Evolutionary conservation across 2,329 filamentous ascomycete species (phyloP).

Genomic region (Volutella citrinella): DNA sequence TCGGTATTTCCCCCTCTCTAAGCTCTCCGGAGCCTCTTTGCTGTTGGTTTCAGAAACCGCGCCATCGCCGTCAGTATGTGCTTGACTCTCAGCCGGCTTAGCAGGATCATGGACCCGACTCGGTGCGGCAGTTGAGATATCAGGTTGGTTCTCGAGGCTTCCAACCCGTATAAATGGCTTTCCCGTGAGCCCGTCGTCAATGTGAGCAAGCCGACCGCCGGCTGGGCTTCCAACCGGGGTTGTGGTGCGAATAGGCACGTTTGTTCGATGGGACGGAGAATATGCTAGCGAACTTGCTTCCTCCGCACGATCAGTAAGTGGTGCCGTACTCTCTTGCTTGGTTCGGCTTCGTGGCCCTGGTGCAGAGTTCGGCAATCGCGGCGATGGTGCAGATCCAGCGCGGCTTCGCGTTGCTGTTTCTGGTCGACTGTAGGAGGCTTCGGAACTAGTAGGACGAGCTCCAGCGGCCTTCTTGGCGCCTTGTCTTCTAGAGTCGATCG

Average conservation of each 20-base stretch:
- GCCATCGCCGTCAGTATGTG: too few relatives aligned
- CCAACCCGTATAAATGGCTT: constrained; percentile 51
- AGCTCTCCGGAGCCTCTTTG: constrained; percentile 5
- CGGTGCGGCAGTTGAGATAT: constrained; percentile 15
- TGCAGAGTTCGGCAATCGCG: constrained; percentile 19
- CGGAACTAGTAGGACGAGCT: constrained; percentile 11
- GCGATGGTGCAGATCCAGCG: constrained; percentile 17
- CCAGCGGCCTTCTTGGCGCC: constrained; percentile 14
- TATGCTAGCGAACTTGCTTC: constrained; percentile 11
- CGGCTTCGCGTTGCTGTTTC: constrained; percentile 11
- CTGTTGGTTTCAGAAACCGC: constrained; percentile 7
- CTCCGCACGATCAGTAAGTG: constrained; percentile 10
- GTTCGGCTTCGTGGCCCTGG: constrained; percentile 14
- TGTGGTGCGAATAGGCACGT: constrained; percentile 17
- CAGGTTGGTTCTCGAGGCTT: constrained; percentile 28
- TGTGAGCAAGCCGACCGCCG: constrained; percentile 17
- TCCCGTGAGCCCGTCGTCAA: constrained; percentile 52
- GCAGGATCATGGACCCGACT: too few relatives aligned
- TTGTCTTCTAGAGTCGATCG: constrained; percentile 19
- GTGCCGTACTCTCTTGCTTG: constrained; percentile 10
- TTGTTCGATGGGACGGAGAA: constrained; percentile 18
- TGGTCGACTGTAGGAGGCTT: constrained; percentile 14
- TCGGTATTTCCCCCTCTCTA: constrained; percentile 8
- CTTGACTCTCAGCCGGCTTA: too few relatives aligned
- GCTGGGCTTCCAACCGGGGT: constrained; percentile 21